Base-by-base conservation (phyloP, 2,329 filamentous ascomycete species). In the Cercospora zeina region DNA sequence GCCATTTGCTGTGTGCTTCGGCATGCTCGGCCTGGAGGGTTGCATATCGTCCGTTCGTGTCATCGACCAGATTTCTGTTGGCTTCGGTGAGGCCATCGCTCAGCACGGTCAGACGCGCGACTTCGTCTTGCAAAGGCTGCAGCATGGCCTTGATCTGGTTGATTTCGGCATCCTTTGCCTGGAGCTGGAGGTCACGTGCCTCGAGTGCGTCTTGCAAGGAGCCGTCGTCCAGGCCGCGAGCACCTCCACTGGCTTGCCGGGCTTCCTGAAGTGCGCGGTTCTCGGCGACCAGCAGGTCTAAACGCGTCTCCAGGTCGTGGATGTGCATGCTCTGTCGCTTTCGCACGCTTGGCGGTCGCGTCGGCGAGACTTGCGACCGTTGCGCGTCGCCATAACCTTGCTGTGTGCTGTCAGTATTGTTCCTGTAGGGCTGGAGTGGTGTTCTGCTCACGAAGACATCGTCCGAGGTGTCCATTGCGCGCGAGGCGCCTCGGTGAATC, bases 281-380 rank as follows among this genome's bases (percentile, higher is more conserved):
- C 75, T 99, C 93, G 21, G 88, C 87, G 42, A 89, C 81, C 67
- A 99, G 82, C 76, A 93, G 89, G 70, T 97, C 91, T 70, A 99
- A 84, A 72, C 85, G 87, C 63, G 85, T 83, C 80, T 97, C 92
- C 73, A 99, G 87, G 72, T 99, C 93, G 73, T 84, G 79, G 64
- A 97, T 87, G 79, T 97, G 93, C 88, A 97, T 93, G 83, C 93
- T 97, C 78, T 96, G 95, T 74, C 93, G 90, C 75, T 93, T 93
- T 71, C 93, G 93, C 85, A 99, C 90, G 81, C 92, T 97, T 74
- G 93, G 91, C 71, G 95, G 93, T 77, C 93, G 88, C 70, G 91
- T 96, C 59, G 95, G 95, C 72, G 95, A 97, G 72, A 89, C 66
- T 73, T 93, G 92, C 75, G 92, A 96, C 75, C 88, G 88, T 74